Base-by-base conservation (phyloP, 169 alveolate species). In the Neospora caninum region DNA sequence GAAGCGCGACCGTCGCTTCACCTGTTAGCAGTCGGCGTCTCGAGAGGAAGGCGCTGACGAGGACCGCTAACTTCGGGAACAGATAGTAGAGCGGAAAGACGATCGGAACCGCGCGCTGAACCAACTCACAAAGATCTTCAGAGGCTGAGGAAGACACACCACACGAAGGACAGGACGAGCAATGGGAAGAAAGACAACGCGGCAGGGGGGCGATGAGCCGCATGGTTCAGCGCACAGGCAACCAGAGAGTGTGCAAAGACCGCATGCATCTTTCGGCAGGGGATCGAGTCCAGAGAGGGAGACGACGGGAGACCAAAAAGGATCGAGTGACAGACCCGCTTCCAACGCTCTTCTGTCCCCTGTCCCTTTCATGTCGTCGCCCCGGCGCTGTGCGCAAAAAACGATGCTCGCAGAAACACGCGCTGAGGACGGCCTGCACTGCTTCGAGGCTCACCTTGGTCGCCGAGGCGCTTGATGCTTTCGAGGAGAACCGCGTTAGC, bases 401-500 rank as follows among this genome's bases (percentile, higher is more conserved):
- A n/a, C n/a, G n/a, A n/a, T n/a, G n/a, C n/a, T n/a, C n/a, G n/a
- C n/a, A n/a, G n/a, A n/a, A n/a, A n/a, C n/a, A n/a, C n/a, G n/a
- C n/a, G n/a, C n/a, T n/a, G n/a, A n/a, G n/a, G n/a, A n/a, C n/a
- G n/a, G 58, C 58, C 58, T 7, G 13, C 58, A 4, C 4, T 49
- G 58, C 13, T 49, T 49, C 13, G 58, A 49, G 13, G 73, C 84
- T 80, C 42, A 91, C 94, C 94, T 42, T 38, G 53, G 20, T 49
- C n/a, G 70, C 49, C 91, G 53, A 41, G 34, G 42, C 70, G 92
- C n/a, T 94, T 88, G 89, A 94, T 13, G 39, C 94, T 88, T 67
- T 94, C 95, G 29, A 94, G 92, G 18, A 94, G 67, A 25, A 88
- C 92, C 25, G 91, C 91, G 64, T 94, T 94, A 36, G 93, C 95